Evolutionary conservation across 2,329 filamentous ascomycete genomes (phyloP), one percentile per base, ranked within the genome.

Genomic region (Huntiella omanensis): DNA sequence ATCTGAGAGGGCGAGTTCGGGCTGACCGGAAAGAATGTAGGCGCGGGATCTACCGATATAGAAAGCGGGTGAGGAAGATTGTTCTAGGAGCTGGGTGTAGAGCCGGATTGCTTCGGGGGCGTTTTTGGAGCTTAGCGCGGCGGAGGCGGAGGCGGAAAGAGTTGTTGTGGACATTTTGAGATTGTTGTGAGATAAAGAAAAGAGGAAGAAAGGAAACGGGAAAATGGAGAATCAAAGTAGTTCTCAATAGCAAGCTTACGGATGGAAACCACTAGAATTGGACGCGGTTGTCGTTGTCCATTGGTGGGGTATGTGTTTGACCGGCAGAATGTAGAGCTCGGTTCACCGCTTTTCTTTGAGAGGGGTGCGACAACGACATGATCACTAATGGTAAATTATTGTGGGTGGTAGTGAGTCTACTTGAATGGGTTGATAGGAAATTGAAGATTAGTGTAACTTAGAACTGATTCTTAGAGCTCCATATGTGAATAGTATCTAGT

Each of bases 1-100:
- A 60, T 87, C 82, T 35, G 64, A 66, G 39, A 91, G 71, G 1
- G 85, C 82, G 16, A 72, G 68, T 2, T 74, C 65, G 47, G 74
- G 69, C 43, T 75, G 65, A 53, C 67, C 67, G 2, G 71, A 67
- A 49, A 82, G 73, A 43, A 83, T 71, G 57, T 86, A 79, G 35
- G 84, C 84, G 37, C 78, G 85, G 4, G 85, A 82, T 15, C 88
- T 83, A 53, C 81, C 77, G 52, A 91, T 74, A 51, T 88, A 80
- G 73, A 91, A 95, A 42, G 72, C 64, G 1, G 84, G 81, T 2
- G 83, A 84, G 35, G 66, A 66, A 0, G 79, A 76, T 10, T 68
- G 68, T 50, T 74, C 63, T 33, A 93, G 66, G 5, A 83, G 84
- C 35, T 65, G 61, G 5, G 80, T 80, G 52, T 81, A 80, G 54